Conservation (phyloP, 140 eudicot genomes). For the Artemisia princeps region DNA sequence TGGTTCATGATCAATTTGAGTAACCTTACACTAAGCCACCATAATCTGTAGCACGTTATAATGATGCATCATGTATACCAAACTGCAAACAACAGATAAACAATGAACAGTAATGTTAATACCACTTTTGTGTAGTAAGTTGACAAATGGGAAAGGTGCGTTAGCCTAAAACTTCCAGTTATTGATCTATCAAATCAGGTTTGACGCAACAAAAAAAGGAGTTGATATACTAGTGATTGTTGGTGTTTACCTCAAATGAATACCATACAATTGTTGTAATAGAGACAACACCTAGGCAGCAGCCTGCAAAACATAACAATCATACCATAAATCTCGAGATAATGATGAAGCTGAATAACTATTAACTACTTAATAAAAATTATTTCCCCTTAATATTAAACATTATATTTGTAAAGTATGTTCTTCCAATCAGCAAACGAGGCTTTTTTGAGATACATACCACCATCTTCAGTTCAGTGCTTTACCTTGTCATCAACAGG, state of each 20-base stretch:
- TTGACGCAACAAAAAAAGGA: background rate
- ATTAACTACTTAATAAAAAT: too few relatives aligned
- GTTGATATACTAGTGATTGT: background rate
- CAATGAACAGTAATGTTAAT: background rate
- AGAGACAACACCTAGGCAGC: conserved; percentile 20
- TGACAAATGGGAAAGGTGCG: too few relatives aligned
- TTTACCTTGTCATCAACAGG: conserved; percentile 46
- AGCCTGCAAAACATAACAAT: conserved; percentile 25
- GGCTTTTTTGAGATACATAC: background rate
- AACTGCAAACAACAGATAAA: conserved; percentile 4
- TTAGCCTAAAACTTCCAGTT: too few relatives aligned
- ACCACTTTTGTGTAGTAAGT: too few relatives aligned
- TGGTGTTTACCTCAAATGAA: conserved; percentile 6
- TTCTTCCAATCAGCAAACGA: too few relatives aligned
- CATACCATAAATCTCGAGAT: conserved; percentile 2
- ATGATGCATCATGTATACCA: conserved; percentile 9
- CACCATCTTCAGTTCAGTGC: background rate
- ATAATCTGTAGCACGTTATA: background rate
- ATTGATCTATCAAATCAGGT: background rate
- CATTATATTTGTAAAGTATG: too few relatives aligned
- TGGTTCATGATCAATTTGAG: background rate
- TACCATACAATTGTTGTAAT: background rate
- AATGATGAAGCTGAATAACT: too few relatives aligned
- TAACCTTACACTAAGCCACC: conserved; percentile 1
- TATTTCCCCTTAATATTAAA: too few relatives aligned